Evolutionary conservation across 2,329 filamentous ascomycete genomes (phyloP).

Genomic region (Botryotinia narcissicola): DNA sequence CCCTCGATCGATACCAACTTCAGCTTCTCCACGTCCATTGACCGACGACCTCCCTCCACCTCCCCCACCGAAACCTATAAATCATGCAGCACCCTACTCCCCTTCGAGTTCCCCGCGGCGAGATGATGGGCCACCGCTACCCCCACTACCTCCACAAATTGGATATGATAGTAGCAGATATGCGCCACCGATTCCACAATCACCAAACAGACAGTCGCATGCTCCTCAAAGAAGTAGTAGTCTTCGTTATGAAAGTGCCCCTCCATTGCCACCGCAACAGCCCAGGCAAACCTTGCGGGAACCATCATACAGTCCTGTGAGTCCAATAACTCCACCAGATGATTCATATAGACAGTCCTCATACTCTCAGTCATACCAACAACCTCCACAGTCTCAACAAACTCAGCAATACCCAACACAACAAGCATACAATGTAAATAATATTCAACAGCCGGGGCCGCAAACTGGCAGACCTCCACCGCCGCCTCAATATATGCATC

Average conservation of each 20-base stretch:
- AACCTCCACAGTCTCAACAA: constrained; percentile 25
- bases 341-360: constrained; percentile 26
- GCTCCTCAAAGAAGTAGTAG: constrained; percentile 38
- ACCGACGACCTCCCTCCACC: constrained; percentile 34
- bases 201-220: constrained; percentile 26
- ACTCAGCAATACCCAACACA: constrained; percentile 18
- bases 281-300: constrained; percentile 29
- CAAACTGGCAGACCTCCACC: constrained; percentile 25
- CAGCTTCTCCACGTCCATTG: constrained; percentile 38
- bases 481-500: constrained; percentile 29
- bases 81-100: constrained; percentile 25
- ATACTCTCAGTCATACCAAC: constrained; percentile 30
- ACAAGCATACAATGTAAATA: constrained; percentile 20
- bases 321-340: constrained; percentile 32
- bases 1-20: constrained; percentile 44
- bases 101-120: constrained; percentile 25
- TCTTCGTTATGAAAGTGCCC: constrained; percentile 35
- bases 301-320: constrained; percentile 33
- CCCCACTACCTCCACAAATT: constrained; percentile 35
- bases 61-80: constrained; percentile 38
- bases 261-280: constrained; percentile 36
- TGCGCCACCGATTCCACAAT: constrained; percentile 27
- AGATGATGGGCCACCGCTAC: constrained; percentile 37
- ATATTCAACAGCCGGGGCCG: constrained; percentile 22
- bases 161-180: constrained; percentile 28